Conservation (phyloP, 495 filamentous ascomycete genomes). For the Neurospora sp. region DNA sequence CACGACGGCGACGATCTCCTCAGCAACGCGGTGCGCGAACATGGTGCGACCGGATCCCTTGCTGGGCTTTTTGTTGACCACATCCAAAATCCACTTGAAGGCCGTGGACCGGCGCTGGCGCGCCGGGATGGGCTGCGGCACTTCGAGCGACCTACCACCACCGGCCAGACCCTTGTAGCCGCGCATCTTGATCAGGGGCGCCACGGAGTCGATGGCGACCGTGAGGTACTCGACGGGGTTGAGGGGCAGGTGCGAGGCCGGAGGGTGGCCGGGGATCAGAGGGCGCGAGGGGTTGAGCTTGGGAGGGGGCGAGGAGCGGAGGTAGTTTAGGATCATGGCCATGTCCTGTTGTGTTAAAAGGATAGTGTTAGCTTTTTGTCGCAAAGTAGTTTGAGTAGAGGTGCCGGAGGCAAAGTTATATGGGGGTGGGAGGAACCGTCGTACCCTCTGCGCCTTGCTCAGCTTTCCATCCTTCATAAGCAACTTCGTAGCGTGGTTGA, state of each 20-base stretch:
- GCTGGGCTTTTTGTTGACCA: slow-evolving; percentile 59
- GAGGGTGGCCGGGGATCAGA: slow-evolving; percentile 63
- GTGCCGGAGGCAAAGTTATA: not conserved
- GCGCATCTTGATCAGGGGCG: slow-evolving; percentile 72
- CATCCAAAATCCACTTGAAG: slow-evolving; percentile 79
- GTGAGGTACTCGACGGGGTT: slow-evolving; percentile 73
- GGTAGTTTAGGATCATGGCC: slow-evolving; percentile 70
- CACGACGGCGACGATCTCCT: slow-evolving; percentile 78
- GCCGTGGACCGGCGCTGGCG: slow-evolving; percentile 69
- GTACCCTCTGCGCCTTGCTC: slow-evolving; percentile 69
- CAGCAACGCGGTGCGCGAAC: slow-evolving; percentile 71
- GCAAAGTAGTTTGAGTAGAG: not conserved
- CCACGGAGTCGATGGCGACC: slow-evolving; percentile 91
- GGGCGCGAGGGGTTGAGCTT: slow-evolving; percentile 54
- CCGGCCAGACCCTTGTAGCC: slow-evolving; percentile 68
- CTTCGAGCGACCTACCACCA: slow-evolving; percentile 73
- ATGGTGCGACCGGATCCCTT: slow-evolving; percentile 49
- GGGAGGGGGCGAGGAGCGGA: slow-evolving; percentile 76
- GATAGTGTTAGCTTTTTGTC: slow-evolving; percentile 3
- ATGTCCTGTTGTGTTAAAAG: slow-evolving; percentile 52
- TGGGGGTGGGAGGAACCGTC: slow-evolving; percentile 13
- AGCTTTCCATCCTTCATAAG: slow-evolving; percentile 87
- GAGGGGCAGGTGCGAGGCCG: slow-evolving; percentile 61
- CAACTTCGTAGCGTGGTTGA: slow-evolving; percentile 79
- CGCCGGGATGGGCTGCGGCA: slow-evolving; percentile 65